Conservation (phyloP, 78 protist genomes). For the Dictyostelium intermedium region DNA sequence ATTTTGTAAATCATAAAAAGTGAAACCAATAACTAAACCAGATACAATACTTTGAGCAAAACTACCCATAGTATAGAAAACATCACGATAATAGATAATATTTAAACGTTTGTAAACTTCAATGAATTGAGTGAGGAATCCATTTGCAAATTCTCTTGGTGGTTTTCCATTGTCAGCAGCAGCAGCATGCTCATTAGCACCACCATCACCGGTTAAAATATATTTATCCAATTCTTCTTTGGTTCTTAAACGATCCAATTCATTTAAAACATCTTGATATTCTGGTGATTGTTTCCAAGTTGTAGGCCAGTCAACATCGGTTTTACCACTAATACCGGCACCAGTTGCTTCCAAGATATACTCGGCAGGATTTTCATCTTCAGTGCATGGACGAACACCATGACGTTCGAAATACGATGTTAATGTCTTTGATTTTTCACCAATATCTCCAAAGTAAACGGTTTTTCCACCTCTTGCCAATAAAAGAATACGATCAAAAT, state of each 20-base stretch:
- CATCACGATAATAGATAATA: constrained; percentile 62
- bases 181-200: too few species aligned
- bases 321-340: constrained; percentile 73
- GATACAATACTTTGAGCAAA: constrained; percentile 39
- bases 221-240: neutral
- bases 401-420: constrained; percentile 25
- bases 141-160: constrained; percentile 63
- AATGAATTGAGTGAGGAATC: constrained; percentile 5
- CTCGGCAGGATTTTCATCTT: constrained; percentile 83
- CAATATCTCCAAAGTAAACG: constrained; percentile 81
- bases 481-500: constrained; percentile 66
- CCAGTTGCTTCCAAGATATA: constrained; percentile 80
- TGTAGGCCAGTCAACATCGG: constrained; percentile 64
- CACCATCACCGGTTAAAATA: neutral
- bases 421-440: constrained; percentile 52
- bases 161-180: too few species aligned
- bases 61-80: constrained; percentile 48
- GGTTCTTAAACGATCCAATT: neutral
- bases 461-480: constrained; percentile 80
- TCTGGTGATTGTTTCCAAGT: constrained; percentile 65
- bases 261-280: neutral
- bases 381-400: constrained; percentile 69
- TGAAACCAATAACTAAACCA: constrained; percentile 69
- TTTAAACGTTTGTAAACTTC: constrained; percentile 79
- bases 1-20: constrained; percentile 36